Conservation (phyloP, 2,329 filamentous ascomycete genomes). For the Mollisiaceae sp. region DNA sequence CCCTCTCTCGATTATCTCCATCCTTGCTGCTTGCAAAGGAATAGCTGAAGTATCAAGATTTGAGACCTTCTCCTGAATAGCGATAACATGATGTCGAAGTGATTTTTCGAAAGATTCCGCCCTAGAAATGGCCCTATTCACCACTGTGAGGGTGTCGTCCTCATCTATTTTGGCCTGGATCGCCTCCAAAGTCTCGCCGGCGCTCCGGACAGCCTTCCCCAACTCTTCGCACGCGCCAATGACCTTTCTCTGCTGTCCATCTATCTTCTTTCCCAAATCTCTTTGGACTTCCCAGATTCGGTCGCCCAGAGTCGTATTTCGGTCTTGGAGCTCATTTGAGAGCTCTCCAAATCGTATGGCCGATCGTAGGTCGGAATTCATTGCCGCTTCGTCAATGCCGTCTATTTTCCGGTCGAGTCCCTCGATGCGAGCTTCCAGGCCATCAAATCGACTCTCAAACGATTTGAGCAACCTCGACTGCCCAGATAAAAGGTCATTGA, state of each 20-base stretch:
- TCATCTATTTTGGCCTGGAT: slow-evolving; percentile 28
- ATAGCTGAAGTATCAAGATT: slow-evolving; percentile 29
- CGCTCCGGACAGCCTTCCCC: slow-evolving; percentile 25
- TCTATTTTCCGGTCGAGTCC: slow-evolving; percentile 27
- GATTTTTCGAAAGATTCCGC: slow-evolving; percentile 28
- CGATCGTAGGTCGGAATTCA: slow-evolving; percentile 32
- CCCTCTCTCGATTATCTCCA: slow-evolving; percentile 32
- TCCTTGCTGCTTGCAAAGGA: slow-evolving; percentile 21
- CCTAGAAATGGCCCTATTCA: slow-evolving; percentile 27
- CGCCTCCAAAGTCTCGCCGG: slow-evolving; percentile 25
- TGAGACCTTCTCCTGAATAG: slow-evolving; percentile 29
- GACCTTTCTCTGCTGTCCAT: slow-evolving; percentile 30
- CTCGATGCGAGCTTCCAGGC: slow-evolving; percentile 24
- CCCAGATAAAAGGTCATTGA: slow-evolving; percentile 10
- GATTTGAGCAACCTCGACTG: slow-evolving; percentile 21
- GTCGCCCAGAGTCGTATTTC: slow-evolving; percentile 32
- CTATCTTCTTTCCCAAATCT: slow-evolving; percentile 34
- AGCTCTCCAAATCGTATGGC: slow-evolving; percentile 35
- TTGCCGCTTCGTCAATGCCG: slow-evolving; percentile 27
- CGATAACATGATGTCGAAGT: slow-evolving; percentile 26
- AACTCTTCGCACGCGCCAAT: slow-evolving; percentile 32
- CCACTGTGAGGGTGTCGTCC: slow-evolving; percentile 25
- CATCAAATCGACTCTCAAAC: slow-evolving; percentile 24
- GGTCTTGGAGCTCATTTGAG: slow-evolving; percentile 36
- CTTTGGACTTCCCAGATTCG: slow-evolving; percentile 31